A percentile compares a stretch with the other conserved stretches of the same genome.
These are phyloP conservation scores for Malassezia japonica DNA, from an alignment of 1,284 basidiomycete genomes.

Conservation along the genomic window DNA sequence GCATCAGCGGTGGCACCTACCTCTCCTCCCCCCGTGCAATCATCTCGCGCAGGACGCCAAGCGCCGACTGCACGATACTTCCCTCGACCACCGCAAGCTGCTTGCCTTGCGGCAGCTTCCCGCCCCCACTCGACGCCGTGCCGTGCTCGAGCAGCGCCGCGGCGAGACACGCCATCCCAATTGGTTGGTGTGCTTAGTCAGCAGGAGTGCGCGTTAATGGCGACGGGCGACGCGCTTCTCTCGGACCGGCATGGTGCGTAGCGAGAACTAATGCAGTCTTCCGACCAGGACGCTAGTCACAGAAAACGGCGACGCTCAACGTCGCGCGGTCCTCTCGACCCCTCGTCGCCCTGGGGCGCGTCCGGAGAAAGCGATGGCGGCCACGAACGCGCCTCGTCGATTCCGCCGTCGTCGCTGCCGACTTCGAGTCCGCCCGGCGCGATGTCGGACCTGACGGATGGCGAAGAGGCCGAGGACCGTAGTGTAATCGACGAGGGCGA, in stretches of 20 bases:
- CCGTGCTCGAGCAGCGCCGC: constrained; percentile 12
- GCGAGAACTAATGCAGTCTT: constrained; percentile 8
- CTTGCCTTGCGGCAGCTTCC: constrained; percentile 12
- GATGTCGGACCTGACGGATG: constrained; percentile 40
- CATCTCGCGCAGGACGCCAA: constrained; percentile 23
- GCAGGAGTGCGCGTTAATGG: neutral
- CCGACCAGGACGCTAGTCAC: constrained; percentile 6
- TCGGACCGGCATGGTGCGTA: constrained; percentile 5
- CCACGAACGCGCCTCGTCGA: constrained; percentile 8
- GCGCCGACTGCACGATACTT: constrained; percentile 26
- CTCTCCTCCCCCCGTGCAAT: constrained; percentile 16
- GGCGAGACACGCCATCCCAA: constrained; percentile 6
- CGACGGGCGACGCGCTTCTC: neutral
- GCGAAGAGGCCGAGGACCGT: constrained; percentile 19
- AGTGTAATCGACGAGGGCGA: constrained; percentile 33
- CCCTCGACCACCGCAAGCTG: constrained; percentile 33
- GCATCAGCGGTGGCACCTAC: neutral
- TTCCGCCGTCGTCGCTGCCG: constrained; percentile 38
- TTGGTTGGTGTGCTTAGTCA: neutral
- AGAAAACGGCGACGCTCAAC: constrained; percentile 21
- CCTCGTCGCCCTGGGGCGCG: constrained; percentile 15
- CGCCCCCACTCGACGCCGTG: neutral
- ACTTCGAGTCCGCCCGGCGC: constrained; percentile 40
- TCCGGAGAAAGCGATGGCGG: constrained; percentile 4
- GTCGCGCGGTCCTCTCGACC: constrained; percentile 12